Evolutionary conservation across 2,329 filamentous ascomycete species (phyloP).

Genomic region (Zymoseptoria passerinii): DNA sequence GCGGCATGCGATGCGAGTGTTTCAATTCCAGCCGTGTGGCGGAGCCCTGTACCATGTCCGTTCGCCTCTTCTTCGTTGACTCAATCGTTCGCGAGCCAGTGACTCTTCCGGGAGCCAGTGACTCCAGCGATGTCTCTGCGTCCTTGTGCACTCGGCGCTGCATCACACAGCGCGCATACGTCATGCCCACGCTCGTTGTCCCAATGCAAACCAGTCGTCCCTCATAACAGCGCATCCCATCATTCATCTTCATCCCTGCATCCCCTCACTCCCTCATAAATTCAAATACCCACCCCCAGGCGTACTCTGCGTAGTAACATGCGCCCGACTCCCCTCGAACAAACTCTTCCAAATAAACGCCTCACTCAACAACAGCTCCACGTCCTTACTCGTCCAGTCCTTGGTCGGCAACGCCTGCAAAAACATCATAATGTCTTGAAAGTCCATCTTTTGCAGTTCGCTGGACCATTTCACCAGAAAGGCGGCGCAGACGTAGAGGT

Average conservation of each 20-base stretch:
- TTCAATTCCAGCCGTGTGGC: background rate
- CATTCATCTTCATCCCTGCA: background rate
- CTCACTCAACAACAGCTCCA: slow-evolving; percentile 88
- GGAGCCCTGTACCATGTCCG: background rate
- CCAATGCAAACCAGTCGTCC: background rate
- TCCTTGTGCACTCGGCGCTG: too few species aligned
- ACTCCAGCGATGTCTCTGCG: background rate
- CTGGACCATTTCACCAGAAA: slow-evolving; percentile 98
- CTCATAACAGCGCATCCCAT: background rate
- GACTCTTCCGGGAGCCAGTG: too few species aligned
- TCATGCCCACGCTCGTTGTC: too few species aligned
- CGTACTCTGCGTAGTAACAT: slow-evolving; percentile 43
- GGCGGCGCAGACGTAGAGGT: slow-evolving; percentile 94
- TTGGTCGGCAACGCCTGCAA: slow-evolving; percentile 87
- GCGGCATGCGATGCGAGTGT: slow-evolving; percentile 1
- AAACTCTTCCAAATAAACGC: slow-evolving; percentile 98
- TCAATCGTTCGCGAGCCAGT: background rate
- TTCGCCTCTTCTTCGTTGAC: background rate
- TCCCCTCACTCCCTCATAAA: background rate
- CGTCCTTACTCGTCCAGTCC: slow-evolving; percentile 95
- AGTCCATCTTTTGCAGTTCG: slow-evolving; percentile 93
- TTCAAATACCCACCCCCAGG: slow-evolving; percentile 15
- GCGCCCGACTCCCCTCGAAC: slow-evolving; percentile 88
- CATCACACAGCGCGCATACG: too few species aligned
- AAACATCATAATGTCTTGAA: slow-evolving; percentile 99